Evolutionary conservation across 805 yeast species (phyloP).

Genomic region (Myxozyma vanderwaltii): DNA sequence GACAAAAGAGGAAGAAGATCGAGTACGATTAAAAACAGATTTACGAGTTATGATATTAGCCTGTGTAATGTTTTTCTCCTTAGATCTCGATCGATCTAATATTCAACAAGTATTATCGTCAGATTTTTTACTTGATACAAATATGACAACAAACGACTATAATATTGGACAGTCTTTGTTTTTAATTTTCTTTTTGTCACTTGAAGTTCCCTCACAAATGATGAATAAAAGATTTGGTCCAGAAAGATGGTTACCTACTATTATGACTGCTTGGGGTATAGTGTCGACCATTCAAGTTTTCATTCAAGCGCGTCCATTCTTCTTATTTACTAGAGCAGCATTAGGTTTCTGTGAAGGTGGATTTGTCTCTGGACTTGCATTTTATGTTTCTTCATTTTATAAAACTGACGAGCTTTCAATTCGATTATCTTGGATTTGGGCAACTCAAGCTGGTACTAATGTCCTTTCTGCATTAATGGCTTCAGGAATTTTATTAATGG

Average conservation of each 20-base stretch:
- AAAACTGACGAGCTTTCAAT: slow-evolving; percentile 59
- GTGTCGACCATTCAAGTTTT: slow-evolving; percentile 56
- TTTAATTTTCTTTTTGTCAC: slow-evolving; percentile 48
- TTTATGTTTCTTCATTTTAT: slow-evolving; percentile 70
- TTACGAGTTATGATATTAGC: slow-evolving; percentile 57
- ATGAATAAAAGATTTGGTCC: slow-evolving; percentile 63
- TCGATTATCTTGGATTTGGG: slow-evolving; percentile 63
- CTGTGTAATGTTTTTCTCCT: slow-evolving; percentile 57
- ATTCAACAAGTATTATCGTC: slow-evolving; percentile 58
- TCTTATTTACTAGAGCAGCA: slow-evolving; percentile 53
- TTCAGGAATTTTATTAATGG: slow-evolving; percentile 56
- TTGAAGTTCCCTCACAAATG: slow-evolving; percentile 48
- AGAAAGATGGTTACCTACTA: slow-evolving; percentile 58
- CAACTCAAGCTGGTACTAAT: slow-evolving; percentile 53
- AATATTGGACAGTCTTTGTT: slow-evolving; percentile 60
- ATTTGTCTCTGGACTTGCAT: slow-evolving; percentile 62
- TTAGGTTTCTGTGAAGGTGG: slow-evolving; percentile 67
- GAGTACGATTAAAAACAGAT: slow-evolving; percentile 54
- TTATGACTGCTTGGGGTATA: slow-evolving; percentile 58
- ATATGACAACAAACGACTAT: slow-evolving; percentile 56
- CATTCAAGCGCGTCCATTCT: slow-evolving; percentile 45
- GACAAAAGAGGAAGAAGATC: slow-evolving; percentile 55
- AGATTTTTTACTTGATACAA: slow-evolving; percentile 53
- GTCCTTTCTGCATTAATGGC: slow-evolving; percentile 54
- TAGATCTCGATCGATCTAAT: slow-evolving; percentile 60